Percentiles rank a stretch among this genome's conserved stretches.
Conservation (phyloP, 345 rosid genomes). For the Salix exigua region DNA sequence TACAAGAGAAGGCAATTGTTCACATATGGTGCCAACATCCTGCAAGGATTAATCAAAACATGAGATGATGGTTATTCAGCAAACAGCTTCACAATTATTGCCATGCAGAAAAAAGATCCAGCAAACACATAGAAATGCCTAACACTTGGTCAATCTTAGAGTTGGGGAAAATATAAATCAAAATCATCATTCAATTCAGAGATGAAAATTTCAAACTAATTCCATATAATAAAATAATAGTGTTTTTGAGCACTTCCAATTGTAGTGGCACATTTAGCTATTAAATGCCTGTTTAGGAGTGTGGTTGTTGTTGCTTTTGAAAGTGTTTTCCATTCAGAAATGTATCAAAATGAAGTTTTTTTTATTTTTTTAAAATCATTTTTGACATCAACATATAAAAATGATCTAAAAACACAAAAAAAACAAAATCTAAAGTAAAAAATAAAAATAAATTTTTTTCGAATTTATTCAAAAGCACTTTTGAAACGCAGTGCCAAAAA, state of each 20-base stretch:
- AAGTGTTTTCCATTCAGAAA: too few relatives aligned
- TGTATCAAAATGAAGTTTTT: too few relatives aligned
- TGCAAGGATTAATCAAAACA: constrained; percentile 28
- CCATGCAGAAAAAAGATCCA: background rate
- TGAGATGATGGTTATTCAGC: background rate
- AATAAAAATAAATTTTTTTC: too few relatives aligned
- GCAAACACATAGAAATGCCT: too few relatives aligned
- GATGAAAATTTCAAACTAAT: background rate
- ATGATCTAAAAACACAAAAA: too few relatives aligned
- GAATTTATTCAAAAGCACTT: too few relatives aligned
- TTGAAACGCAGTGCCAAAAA: too few relatives aligned
- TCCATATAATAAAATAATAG: background rate
- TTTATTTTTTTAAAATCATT: too few relatives aligned
- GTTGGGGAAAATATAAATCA: background rate
- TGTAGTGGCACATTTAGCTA: background rate
- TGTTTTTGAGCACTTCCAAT: background rate
- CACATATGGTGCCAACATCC: constrained; percentile 67
- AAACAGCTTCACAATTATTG: background rate
- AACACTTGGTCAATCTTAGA: background rate
- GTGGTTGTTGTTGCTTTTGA: too few relatives aligned
- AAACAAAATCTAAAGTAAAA: too few relatives aligned
- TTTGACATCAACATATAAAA: too few relatives aligned
- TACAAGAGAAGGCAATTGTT: constrained; percentile 59
- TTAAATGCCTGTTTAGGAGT: too few relatives aligned
- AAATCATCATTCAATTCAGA: background rate